These are phyloP conservation scores for Lagenaria siceraria DNA, from an alignment of 306 rosid genomes.

Conservation along the genomic window DNA sequence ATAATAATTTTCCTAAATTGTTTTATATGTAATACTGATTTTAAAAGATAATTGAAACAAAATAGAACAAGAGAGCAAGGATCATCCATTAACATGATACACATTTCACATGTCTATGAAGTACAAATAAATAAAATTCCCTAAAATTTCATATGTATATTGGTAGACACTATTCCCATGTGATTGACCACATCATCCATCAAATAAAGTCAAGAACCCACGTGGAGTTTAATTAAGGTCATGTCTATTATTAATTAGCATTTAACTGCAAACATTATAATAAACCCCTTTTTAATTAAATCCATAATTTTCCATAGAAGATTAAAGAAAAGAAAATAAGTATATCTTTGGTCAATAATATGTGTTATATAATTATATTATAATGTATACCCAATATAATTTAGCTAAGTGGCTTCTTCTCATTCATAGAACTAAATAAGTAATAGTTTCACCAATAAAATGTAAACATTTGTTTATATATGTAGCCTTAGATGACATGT, in stretches of 20 bases:
- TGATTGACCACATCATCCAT: background rate
- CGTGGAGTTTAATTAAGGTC: background rate
- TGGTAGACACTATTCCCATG: background rate
- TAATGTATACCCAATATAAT: background rate
- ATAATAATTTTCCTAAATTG: too few relatives aligned
- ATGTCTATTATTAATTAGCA: background rate
- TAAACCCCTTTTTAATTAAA: background rate
- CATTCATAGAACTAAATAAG: background rate
- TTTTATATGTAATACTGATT: too few relatives aligned
- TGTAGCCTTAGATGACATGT: background rate
- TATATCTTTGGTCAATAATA: background rate
- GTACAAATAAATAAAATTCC: background rate
- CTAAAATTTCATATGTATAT: background rate
- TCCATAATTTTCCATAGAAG: background rate
- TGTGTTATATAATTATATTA: background rate
- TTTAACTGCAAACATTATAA: background rate
- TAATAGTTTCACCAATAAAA: background rate
- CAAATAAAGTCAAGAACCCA: conserved; percentile 4
- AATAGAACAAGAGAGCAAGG: background rate
- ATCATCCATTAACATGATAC: background rate
- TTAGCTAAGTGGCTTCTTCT: background rate
- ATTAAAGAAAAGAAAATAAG: background rate
- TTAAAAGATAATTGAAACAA: background rate
- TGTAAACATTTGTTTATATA: background rate
- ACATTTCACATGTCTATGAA: conserved; percentile 1